phyloP scores from a whole-genome alignment of 148 eudicot species.

The Dysphania ambrosioides region DNA sequence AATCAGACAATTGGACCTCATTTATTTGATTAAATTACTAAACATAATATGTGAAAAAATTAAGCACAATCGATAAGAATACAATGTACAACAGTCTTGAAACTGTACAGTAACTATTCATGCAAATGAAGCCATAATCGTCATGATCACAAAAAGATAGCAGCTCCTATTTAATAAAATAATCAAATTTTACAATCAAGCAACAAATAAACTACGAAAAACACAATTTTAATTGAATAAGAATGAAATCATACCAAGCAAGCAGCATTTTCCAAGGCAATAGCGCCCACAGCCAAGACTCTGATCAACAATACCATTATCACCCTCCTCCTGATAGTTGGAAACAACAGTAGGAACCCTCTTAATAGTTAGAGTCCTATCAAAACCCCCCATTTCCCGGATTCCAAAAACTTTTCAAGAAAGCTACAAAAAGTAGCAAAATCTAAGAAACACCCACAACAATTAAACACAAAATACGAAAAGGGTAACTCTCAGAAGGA shows the following conservation, averaged over 20 bases:
- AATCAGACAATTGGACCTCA: too few species aligned
- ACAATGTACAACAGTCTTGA: neutral
- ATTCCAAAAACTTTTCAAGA: constrained; percentile 2
- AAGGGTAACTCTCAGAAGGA: constrained; percentile 12
- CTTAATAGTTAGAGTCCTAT: constrained; percentile 37
- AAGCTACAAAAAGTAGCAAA: constrained; percentile 1
- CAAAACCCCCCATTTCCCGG: constrained; percentile 30
- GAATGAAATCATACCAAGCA: constrained; percentile 34
- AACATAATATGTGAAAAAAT: too few species aligned
- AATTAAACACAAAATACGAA: constrained; percentile 16
- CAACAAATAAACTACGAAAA: neutral
- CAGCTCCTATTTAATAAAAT: neutral
- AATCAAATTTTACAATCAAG: neutral
- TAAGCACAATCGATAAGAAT: too few species aligned
- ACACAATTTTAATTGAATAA: neutral
- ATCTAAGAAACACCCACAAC: constrained; percentile 26
- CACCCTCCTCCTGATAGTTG: constrained; percentile 33
- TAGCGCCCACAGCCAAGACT: constrained; percentile 49
- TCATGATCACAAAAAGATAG: neutral
- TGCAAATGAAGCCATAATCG: neutral
- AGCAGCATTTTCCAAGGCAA: constrained; percentile 53
- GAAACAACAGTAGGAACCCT: constrained; percentile 31
- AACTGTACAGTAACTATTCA: neutral
- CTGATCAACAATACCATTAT: neutral
- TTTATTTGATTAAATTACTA: too few species aligned